Evolutionary conservation across 106 monocot genomes (phyloP), one percentile per base, ranked within the genome.

Genomic region (Iris macrosiphon): DNA sequence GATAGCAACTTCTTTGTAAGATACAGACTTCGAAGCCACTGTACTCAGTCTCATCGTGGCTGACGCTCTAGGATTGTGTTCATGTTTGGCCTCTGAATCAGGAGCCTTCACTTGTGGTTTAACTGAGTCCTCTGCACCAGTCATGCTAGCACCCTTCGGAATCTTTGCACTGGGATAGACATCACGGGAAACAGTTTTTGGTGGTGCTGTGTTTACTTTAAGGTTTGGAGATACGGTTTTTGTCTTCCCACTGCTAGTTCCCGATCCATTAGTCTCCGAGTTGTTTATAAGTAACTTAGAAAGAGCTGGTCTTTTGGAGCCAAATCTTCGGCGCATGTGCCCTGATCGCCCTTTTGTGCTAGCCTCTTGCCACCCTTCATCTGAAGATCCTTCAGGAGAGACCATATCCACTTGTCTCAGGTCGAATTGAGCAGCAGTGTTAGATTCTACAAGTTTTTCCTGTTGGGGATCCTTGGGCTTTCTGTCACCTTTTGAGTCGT

Each of bases 311-410:
- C 32, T 72, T 68, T 55, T 78, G 4, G 38, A 10, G 17, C 57
- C 52, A 53, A 18, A 66, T 61, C 71, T 89, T 63, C 45, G 64
- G 3, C 54, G 58, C 16, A 38, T 45, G 11, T 76, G 65, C 26
- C 58, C 65, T 31, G 68, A 75, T 20, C 79, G 62, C 57, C 79
- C 85, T 68, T 66, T 85, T 29, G 70, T 60, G 40, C 45, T 77
- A 50, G 95, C 95, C 51, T 85, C 89, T 75, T 96, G 95, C 95
- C 95, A 96, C 15, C 95, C 95, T 64, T 89, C 89, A 76, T 89
- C 89, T 55, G 79, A 82, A 52, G 67, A 71, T 42, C 60, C 78
- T 63, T 77, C 78, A 59, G 64, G 27, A 14, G 68, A 76, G 55
- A 57, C 23, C 9, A 40, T 14, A 52, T 52, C 57, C 1, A 13